Base-by-base conservation (phyloP, 306 rosid species). In the Astragalus glycyphyllos region DNA sequence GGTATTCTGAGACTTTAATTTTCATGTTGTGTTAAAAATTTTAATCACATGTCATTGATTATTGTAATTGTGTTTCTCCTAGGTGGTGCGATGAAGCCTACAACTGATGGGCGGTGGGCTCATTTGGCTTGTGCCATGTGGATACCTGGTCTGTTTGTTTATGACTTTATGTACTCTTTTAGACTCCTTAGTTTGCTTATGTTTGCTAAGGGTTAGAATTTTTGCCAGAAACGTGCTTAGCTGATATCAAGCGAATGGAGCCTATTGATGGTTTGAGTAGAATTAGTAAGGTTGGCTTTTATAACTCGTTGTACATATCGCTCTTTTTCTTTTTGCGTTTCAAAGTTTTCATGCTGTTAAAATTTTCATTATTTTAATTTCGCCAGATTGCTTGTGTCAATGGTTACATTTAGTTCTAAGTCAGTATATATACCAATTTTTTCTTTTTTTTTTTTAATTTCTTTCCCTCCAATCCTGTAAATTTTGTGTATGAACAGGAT, bases 51-150 rank as follows among this genome's bases (percentile, higher is more conserved):
- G 48, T 53, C 48, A 71, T 68, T 84, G 62, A 68, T 40, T 69
- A 46, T 72, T 48, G 51, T 49, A 69, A 57, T 63, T 58, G 56
- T 40, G 65, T 79, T 83, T 83, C 62, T 56, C 82, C 40, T 77
- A 94, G 99, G 99, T 77, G 99, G 99, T 73, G 99, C 99, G 32
- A 94, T 94, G 99, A 94, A 94, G 86, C 96, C 97, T 78, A 91
- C 99, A 62, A 91, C 92, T 55, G 97, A 94, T 86, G 99, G 96
- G 26, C 88, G 96, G 49, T 94, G 99, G 99, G 97, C 97, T 79
- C 99, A 94, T 84, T 82, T 94, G 73, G 96, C 99, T 61, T 94
- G 99, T 85, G 99, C 99, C 51, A 94, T 94, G 87, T 94, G 99
- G 99, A 94, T 94, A 83, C 99, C 99, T 70, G 99, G 99, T 94